Percentiles rank a stretch among this genome's conserved stretches.
These are phyloP conservation scores for Thuidium tamariscinum DNA, from an alignment of 225 moss, liverwort and hornwort genomes.

Conservation along the genomic window DNA sequence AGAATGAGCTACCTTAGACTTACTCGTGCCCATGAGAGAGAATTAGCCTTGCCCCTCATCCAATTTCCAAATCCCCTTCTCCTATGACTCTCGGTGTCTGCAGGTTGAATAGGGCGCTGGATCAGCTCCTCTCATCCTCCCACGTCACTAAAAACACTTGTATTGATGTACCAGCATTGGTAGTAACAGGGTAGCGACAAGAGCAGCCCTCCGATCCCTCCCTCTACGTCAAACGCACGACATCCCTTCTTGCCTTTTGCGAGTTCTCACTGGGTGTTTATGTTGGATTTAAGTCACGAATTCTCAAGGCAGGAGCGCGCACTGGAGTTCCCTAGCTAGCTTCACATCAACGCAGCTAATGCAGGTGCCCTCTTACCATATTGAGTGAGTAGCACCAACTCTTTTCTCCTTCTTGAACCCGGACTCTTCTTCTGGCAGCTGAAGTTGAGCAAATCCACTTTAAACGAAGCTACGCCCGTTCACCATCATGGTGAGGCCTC, in stretches of 20 bases:
- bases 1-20: conserved; percentile 5
- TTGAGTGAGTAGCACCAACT: background rate
- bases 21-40: conserved; percentile 1
- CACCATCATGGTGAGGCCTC: background rate
- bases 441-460: background rate
- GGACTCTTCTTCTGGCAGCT: background rate
- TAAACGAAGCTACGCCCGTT: background rate
- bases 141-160: background rate
- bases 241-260: background rate
- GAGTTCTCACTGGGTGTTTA: background rate
- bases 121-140: conserved; percentile 32
- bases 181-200: conserved; percentile 13
- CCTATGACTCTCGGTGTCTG: conserved; percentile 20
- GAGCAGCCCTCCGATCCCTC: background rate
- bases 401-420: background rate
- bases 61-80: background rate
- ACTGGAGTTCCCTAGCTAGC: background rate
- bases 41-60: conserved; percentile 3
- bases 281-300: background rate
- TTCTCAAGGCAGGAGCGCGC: background rate
- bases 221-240: background rate
- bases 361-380: background rate
- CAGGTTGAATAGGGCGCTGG: conserved; percentile 4
- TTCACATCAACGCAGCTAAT: background rate
- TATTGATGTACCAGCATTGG: background rate